Percentiles rank a stretch among this genome's conserved stretches.
These are phyloP conservation scores for Komagataea norvegica DNA, from an alignment of 1,139 yeast species.

Conservation along the genomic window DNA sequence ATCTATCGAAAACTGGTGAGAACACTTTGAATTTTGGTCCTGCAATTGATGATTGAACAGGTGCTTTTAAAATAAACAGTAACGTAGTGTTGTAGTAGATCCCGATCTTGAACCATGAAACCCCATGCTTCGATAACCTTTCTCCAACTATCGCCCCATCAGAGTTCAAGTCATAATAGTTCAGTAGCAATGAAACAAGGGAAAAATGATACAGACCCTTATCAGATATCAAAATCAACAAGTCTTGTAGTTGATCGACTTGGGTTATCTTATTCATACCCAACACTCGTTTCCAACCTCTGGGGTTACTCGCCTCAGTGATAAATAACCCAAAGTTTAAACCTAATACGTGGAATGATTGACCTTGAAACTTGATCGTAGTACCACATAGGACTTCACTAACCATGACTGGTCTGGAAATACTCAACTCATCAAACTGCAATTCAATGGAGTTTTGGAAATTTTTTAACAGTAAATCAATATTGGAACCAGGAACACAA, in stretches of 20 bases:
- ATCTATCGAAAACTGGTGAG: conserved; percentile 46
- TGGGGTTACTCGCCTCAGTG: conserved; percentile 30
- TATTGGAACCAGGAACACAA: conserved; percentile 58
- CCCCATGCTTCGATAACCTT: conserved; percentile 34
- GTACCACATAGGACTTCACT: conserved; percentile 32
- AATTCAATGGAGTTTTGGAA: conserved; percentile 25
- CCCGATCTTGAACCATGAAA: conserved; percentile 57
- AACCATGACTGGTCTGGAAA: conserved; percentile 46
- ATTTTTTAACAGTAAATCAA: conserved; percentile 44
- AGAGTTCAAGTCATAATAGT: conserved; percentile 24
- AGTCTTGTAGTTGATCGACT: conserved; percentile 55
- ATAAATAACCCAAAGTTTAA: conserved; percentile 42
- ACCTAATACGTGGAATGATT: conserved; percentile 39
- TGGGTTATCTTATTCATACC: conserved; percentile 53
- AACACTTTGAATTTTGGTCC: conserved; percentile 44
- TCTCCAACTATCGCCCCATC: conserved; percentile 29
- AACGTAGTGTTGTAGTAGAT: conserved; percentile 55
- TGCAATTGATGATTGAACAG: conserved; percentile 14
- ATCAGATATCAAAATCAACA: conserved; percentile 56
- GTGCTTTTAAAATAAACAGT: conserved; percentile 20
- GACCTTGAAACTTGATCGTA: conserved; percentile 34
- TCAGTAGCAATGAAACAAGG: conserved; percentile 34
- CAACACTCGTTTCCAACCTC: conserved; percentile 57
- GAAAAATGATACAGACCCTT: conserved; percentile 58
- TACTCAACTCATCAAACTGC: conserved; percentile 28